These are phyloP conservation scores for Hordeum pubiflorum DNA, from an alignment of 202 grass and related monocot genomes.

Conservation along the genomic window DNA sequence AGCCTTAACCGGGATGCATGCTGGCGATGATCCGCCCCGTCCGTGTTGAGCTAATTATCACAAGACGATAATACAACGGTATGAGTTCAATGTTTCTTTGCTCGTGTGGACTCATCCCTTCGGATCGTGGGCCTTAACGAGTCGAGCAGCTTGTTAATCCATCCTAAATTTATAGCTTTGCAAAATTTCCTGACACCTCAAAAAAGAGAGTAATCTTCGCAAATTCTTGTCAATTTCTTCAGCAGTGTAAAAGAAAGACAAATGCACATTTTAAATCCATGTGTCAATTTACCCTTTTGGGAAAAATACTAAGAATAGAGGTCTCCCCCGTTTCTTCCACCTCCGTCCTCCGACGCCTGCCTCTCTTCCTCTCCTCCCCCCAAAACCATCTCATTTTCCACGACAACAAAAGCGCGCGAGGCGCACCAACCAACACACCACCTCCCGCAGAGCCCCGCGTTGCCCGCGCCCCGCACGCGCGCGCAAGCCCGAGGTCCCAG, in stretches of 20 bases:
- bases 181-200: no score
- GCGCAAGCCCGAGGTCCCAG: not conserved
- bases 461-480: not conserved
- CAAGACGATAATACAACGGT: no score
- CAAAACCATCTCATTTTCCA: not conserved
- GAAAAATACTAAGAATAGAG: constrained; percentile 29
- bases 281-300: not conserved
- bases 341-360: not conserved
- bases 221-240: not conserved
- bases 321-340: constrained; percentile 14
- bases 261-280: not conserved
- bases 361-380: not conserved
- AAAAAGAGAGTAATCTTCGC: no score
- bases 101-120: no score
- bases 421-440: not conserved
- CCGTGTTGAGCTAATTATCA: no score
- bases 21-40: no score
- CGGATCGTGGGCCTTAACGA: no score
- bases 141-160: no score
- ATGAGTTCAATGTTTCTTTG: no score
- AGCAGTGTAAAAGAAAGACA: not conserved
- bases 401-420: not conserved
- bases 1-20: no score
- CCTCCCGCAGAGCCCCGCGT: constrained; percentile 25
- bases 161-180: no score